Evolutionary conservation across 2,329 filamentous ascomycete genomes (phyloP).

Genomic region (Eurotiales sp.): DNA sequence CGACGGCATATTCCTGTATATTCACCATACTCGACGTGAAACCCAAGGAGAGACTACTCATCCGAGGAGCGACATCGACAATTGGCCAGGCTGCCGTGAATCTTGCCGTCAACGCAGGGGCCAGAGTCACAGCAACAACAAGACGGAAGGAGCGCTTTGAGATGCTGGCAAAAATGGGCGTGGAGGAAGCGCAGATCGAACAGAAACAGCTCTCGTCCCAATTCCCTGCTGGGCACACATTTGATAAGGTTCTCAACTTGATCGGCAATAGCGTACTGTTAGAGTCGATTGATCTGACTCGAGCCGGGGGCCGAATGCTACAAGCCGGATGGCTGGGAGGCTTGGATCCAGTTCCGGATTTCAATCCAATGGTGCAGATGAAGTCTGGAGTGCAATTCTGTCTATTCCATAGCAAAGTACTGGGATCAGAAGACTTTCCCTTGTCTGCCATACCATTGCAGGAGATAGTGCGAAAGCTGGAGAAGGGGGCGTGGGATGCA

Average conservation of each 20-base stretch:
- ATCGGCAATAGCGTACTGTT: slow-evolving; percentile 38
- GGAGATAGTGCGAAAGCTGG: slow-evolving; percentile 37
- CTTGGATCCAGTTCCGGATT: slow-evolving; percentile 44
- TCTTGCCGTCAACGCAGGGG: slow-evolving; percentile 34
- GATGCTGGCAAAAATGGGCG: slow-evolving; percentile 28
- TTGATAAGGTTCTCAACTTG: slow-evolving; percentile 39
- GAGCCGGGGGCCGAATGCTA: slow-evolving; percentile 34
- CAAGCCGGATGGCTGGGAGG: slow-evolving; percentile 42
- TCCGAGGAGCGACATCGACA: slow-evolving; percentile 41
- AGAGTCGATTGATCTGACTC: slow-evolving; percentile 36
- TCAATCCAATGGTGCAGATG: slow-evolving; percentile 47
- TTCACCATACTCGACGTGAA: slow-evolving; percentile 35
- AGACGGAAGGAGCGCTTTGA: slow-evolving; percentile 27
- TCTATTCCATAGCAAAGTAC: slow-evolving; percentile 41
- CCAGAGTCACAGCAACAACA: slow-evolving; percentile 39
- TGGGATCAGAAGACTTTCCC: slow-evolving; percentile 28
- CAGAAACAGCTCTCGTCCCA: not conserved
- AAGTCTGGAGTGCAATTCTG: slow-evolving; percentile 45
- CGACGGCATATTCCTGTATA: slow-evolving; percentile 39
- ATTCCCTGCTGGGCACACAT: slow-evolving; percentile 16
- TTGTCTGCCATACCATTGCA: slow-evolving; percentile 37
- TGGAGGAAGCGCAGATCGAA: slow-evolving; percentile 24
- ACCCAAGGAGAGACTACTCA: slow-evolving; percentile 32
- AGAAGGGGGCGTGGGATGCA: slow-evolving; percentile 23
- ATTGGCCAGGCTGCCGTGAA: slow-evolving; percentile 41